Conservation (phyloP, 495 filamentous ascomycete genomes). For the Podospora pseudopauciseta region DNA sequence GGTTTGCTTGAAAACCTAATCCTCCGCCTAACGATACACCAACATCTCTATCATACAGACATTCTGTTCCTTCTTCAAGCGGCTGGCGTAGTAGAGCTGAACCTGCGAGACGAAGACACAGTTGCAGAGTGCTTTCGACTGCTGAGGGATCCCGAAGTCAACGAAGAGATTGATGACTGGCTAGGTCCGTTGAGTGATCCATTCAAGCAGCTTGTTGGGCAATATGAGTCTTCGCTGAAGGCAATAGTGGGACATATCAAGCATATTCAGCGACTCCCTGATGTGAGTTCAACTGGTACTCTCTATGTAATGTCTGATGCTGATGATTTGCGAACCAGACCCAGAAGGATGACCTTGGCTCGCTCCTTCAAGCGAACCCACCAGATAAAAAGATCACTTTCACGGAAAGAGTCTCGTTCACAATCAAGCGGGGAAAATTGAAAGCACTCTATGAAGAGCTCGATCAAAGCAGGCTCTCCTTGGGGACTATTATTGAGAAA, state of each 20-base stretch:
- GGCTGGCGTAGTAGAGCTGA: background rate
- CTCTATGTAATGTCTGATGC: background rate
- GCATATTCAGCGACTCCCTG: conserved; percentile 11
- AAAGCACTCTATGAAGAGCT: conserved; percentile 13
- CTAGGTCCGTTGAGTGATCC: background rate
- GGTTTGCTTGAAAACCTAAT: conserved; percentile 19
- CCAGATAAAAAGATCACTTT: conserved; percentile 4
- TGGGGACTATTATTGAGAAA: conserved; percentile 4
- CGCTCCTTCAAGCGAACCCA: conserved; percentile 1
- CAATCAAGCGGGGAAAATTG: conserved; percentile 12
- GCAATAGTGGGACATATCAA: conserved; percentile 10
- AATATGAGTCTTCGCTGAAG: conserved; percentile 17
- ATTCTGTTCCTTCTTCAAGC: background rate
- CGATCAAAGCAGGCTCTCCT: conserved; percentile 6
- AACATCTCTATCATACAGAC: conserved; percentile 12
- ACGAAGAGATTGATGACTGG: conserved; percentile 3
- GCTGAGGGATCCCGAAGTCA: background rate
- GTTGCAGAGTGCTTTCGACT: conserved; percentile 1
- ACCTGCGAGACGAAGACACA: background rate
- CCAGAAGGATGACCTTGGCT: conserved; percentile 5
- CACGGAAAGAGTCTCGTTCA: conserved; percentile 11
- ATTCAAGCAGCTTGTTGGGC: background rate
- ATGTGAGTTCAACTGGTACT: conserved; percentile 3
- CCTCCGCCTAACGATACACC: conserved; percentile 14
- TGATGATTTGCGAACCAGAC: background rate